A percentile compares a stretch with the other conserved stretches of the same genome.
Evolutionary conservation across 1,284 basidiomycete genomes (phyloP).

Genomic region (Ganoderma multipileum): DNA sequence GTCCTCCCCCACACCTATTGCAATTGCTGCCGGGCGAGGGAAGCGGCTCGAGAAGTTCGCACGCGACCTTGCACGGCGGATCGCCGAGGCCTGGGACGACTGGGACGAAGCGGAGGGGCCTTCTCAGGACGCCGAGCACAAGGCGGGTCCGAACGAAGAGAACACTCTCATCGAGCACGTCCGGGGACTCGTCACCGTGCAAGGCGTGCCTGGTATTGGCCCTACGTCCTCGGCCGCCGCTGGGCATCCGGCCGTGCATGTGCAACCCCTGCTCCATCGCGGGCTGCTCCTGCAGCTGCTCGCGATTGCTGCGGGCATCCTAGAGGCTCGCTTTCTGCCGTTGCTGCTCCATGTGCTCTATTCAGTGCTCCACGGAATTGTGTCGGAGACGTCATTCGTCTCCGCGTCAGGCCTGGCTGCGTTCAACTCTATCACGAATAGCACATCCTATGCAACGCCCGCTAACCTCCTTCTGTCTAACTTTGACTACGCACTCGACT

Average conservation of each 20-base stretch:
- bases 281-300: conserved; percentile 76
- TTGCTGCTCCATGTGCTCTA: conserved; percentile 85
- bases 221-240: conserved; percentile 43
- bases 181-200: conserved; percentile 53
- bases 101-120: conserved; percentile 38
- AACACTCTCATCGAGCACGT: conserved; percentile 58
- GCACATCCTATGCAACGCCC: conserved; percentile 83
- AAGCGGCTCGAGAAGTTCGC: conserved; percentile 71
- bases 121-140: conserved; percentile 27
- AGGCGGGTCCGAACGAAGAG: conserved; percentile 38
- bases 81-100: conserved; percentile 78
- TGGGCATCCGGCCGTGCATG: conserved; percentile 44
- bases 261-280: conserved; percentile 62
- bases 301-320: conserved; percentile 69
- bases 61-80: conserved; percentile 62
- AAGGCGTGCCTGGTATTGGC: conserved; percentile 41
- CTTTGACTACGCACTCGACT: conserved; percentile 93
- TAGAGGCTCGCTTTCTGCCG: conserved; percentile 70
- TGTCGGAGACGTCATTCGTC: conserved; percentile 72
- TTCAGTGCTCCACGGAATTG: conserved; percentile 82
- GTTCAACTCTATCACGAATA: conserved; percentile 70
- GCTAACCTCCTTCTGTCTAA: conserved; percentile 89
- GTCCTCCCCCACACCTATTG: conserved; percentile 19
- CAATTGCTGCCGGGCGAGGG: conserved; percentile 27
- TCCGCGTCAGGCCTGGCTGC: conserved; percentile 76